Base-by-base conservation (phyloP, 257 asterid genomes). In the Solanum bulbocastanum region DNA sequence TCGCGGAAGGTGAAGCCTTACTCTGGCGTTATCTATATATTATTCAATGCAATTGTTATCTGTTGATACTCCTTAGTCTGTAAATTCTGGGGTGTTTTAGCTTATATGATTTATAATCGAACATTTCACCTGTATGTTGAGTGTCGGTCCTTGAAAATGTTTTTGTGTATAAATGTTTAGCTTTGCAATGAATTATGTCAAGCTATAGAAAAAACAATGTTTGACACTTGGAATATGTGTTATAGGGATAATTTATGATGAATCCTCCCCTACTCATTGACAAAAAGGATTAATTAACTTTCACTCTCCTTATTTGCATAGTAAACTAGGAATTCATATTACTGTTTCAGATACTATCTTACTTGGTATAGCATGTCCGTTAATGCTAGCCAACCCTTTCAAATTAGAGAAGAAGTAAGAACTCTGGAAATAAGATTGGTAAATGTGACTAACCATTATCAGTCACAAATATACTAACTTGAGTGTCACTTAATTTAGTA, bases 1-100 rank as follows among this genome's bases (percentile, higher is more conserved):
- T 97, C 99, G 32, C 93, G 96, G 83, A 97, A 97, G 99, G 99
- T 97, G 94, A 94, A 90, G 52, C 68, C 86, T 86, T 44, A 15
- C 66, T 79, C 65, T 79, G 13, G 52, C 69, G 8, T 86, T 81
- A 60, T 49, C 52, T 6, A 23, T 14, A 27, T 56, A 27, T 32
- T 36, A 7, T 42, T 1, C 20, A 79, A 20, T 86, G 74, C 32
- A 15, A 14, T 46, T 44, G 35, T 36, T 36, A 36, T 14, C 87
- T 79, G 33, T 90, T 90, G 10, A 74, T 66, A 78, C 49, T 74
- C 32, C 79, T 88, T 69, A 35, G 16, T 15, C 32, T 32, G 22
- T 22, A 18, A 16, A 30, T 11, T 33, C 25, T 71, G 13, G 14
- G 25, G 78, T 30, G 42, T 71, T 71, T 88, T 71, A 25, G 32